Percentiles rank a stretch among this genome's conserved stretches.
These are phyloP conservation scores for Vanderwaltozyma tropicalis DNA, from an alignment of 805 yeast species.

Conservation along the genomic window DNA sequence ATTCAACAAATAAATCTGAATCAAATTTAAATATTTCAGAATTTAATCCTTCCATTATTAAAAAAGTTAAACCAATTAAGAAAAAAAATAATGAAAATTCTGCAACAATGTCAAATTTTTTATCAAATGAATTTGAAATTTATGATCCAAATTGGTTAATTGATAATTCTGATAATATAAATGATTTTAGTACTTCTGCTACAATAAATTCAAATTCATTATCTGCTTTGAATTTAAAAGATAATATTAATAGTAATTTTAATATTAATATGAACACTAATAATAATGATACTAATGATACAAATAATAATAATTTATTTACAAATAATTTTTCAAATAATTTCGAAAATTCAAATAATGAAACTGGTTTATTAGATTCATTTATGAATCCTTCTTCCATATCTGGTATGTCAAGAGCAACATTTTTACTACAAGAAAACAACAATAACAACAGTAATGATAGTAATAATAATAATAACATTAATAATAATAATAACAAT, in stretches of 20 bases:
- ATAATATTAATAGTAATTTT: not conserved
- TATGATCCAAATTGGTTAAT: not conserved
- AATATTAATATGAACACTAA: not conserved
- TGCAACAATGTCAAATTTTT: not conserved
- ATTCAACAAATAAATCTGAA: constrained; percentile 14
- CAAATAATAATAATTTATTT: constrained; percentile 5
- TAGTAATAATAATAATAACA: not conserved
- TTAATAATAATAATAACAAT: constrained; percentile 1
- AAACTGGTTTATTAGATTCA: constrained; percentile 32
- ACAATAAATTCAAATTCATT: not conserved
- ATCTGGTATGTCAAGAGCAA: constrained; percentile 14
- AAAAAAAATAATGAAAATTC: not conserved
- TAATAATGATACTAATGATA: not conserved
- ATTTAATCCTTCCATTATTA: no score
- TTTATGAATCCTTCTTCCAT: constrained; percentile 26
- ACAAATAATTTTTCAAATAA: constrained; percentile 4
- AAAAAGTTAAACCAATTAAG: constrained; percentile 1
- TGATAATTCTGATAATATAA: not conserved
- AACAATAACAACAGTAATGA: not conserved
- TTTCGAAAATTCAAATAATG: constrained; percentile 4
- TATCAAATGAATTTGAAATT: constrained; percentile 2
- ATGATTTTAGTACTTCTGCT: not conserved
- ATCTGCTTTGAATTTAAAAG: not conserved
- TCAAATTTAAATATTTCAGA: constrained; percentile 11
- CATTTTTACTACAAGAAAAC: constrained; percentile 12